Base-by-base conservation (phyloP, 139 green algal species). In the Coelastrella sp. region DNA sequence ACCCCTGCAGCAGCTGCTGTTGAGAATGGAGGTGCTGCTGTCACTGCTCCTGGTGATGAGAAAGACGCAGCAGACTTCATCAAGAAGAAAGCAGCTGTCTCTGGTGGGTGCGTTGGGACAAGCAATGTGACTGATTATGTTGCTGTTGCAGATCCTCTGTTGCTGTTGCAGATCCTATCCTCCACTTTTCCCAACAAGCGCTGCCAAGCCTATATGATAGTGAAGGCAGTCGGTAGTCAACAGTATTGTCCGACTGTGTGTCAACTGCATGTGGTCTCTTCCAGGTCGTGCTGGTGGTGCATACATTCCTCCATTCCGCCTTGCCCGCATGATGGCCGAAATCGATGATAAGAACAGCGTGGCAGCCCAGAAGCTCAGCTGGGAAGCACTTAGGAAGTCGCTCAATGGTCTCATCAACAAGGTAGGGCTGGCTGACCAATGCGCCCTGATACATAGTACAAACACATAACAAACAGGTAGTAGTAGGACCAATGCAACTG, bases 381-480 rank as follows among this genome's bases (percentile, higher is more conserved):
- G 98, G 98, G 98, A 99, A 89, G 95, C 95, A 58, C 89, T 97
- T 8, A 93, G 94, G 65, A 97, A 97, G 92, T 92, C 85, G 58
- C 95, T 99, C 91, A 99, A 99, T 90, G 98, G 98, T 61, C 95
- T 99, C n/a, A 94, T 99, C 88, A 99, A 99, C 95, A 99, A 99
- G 94, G 92, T 85, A 35, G 6, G 66, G 68, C 35, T 49, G 35
- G 35, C 35, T 49, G 35, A 1, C 35, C 35, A 49, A 49, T 49
- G 35, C 3, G 35, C 35, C 35, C 35, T 49, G 35, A 49, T 49
- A 5, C 35, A 49, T 3, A 49, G 35, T 49, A 49, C 35, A 49
- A 49, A 49, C 35, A 49, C 1, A 49, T 49, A n/a, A n/a, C n/a
- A n/a, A n/a, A n/a, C n/a, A n/a, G n/a, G n/a, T n/a, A n/a, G n/a